These are phyloP conservation scores for Apiotrichum montevideense DNA, from an alignment of 1,284 basidiomycete species.

Conservation along the genomic window DNA sequence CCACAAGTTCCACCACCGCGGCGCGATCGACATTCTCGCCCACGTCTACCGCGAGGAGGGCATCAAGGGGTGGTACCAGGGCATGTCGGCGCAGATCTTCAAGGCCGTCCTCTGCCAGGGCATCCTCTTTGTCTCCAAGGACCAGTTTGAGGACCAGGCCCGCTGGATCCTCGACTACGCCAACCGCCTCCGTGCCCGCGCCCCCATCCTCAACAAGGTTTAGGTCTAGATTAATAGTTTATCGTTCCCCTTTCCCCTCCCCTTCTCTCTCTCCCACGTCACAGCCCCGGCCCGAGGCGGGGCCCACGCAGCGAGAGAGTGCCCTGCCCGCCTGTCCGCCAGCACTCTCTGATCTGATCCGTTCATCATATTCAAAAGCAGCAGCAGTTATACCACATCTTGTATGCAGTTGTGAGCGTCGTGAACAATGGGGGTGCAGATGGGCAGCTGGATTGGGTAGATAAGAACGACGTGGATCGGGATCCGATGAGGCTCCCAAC, in stretches of 20 bases:
- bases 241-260: background rate
- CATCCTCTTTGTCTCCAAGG: conserved; percentile 48
- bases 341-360: background rate
- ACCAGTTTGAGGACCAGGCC: conserved; percentile 46
- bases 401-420: conserved; percentile 8
- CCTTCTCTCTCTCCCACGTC: background rate
- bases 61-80: conserved; percentile 91
- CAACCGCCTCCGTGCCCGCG: background rate
- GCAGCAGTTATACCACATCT: conserved; percentile 4
- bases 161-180: conserved; percentile 41
- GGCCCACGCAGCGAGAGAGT: no score
- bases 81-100: conserved; percentile 58
- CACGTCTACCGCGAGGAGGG: conserved; percentile 71
- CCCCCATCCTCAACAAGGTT: conserved; percentile 5
- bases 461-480: no score
- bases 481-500: no score
- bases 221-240: no score
- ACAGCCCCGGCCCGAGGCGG: background rate
- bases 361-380: background rate
- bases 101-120: conserved; percentile 57
- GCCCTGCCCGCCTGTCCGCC: no score
- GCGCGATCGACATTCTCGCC: conserved; percentile 53
- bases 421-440: no score
- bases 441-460: no score
- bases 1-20: conserved; percentile 10